Evolutionary conservation across 345 rosid species (phyloP).

Genomic region (Aegle marmelos): DNA sequence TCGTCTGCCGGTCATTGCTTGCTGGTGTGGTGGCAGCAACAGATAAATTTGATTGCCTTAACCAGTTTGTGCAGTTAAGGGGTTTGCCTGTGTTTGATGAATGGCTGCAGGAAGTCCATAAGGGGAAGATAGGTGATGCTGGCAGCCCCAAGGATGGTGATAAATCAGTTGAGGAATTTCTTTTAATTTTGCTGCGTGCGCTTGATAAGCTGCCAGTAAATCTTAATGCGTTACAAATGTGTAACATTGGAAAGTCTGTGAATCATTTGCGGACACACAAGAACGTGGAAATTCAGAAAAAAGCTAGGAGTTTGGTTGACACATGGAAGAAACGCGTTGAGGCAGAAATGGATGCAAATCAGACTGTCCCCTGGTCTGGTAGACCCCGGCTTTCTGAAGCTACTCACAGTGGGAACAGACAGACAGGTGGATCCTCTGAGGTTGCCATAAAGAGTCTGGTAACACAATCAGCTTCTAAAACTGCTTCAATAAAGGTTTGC

Average conservation of each 20-base stretch:
- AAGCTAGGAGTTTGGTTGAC: slow-evolving; percentile 87
- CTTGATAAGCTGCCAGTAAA: slow-evolving; percentile 89
- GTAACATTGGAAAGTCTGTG: slow-evolving; percentile 89
- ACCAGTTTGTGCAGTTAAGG: slow-evolving; percentile 70
- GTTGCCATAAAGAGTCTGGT: slow-evolving; percentile 55
- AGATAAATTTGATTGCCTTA: slow-evolving; percentile 76
- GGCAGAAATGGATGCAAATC: slow-evolving; percentile 90
- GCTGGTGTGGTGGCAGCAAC: slow-evolving; percentile 79
- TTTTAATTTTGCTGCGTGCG: slow-evolving; percentile 71
- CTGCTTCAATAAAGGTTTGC: slow-evolving; percentile 45
- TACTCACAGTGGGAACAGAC: slow-evolving; percentile 53
- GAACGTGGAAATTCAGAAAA: slow-evolving; percentile 79
- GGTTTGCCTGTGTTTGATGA: slow-evolving; percentile 89
- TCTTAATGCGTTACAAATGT: slow-evolving; percentile 84
- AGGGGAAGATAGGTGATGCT: slow-evolving; percentile 76
- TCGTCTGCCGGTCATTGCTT: slow-evolving; percentile 58
- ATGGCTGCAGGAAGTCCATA: slow-evolving; percentile 96
- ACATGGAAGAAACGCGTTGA: slow-evolving; percentile 97
- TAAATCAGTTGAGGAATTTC: slow-evolving; percentile 69
- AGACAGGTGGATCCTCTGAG: slow-evolving; percentile 55
- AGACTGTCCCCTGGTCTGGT: slow-evolving; percentile 63
- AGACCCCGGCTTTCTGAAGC: slow-evolving; percentile 60
- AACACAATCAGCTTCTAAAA: slow-evolving; percentile 56
- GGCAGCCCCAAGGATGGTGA: slow-evolving; percentile 61
- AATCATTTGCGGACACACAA: slow-evolving; percentile 80